Conservation (phyloP, 2,329 filamentous ascomycete species). For the Penicillium olsonii region DNA sequence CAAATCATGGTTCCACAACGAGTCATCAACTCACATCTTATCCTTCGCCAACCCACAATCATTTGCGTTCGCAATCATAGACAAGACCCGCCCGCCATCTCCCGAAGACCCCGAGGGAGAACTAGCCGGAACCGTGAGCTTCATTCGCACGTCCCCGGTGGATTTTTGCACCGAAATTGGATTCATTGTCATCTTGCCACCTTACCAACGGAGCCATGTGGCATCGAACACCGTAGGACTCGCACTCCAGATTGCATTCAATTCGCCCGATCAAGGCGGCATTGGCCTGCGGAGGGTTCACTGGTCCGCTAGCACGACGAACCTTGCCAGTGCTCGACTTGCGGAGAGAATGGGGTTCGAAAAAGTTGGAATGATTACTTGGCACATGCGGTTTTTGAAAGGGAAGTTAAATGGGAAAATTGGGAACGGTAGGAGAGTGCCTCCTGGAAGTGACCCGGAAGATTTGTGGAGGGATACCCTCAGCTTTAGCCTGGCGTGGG, state of each 20-base stretch:
- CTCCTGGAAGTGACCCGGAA: constrained; percentile 13
- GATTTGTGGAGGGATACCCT: constrained; percentile 24
- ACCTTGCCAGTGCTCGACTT: constrained; percentile 15
- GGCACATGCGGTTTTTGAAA: constrained; percentile 20
- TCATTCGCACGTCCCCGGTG: constrained; percentile 11
- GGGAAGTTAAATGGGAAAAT: constrained; percentile 15
- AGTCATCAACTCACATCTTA: constrained; percentile 7
- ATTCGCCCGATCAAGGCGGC: constrained; percentile 3
- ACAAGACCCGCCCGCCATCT: constrained; percentile 18
- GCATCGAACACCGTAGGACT: constrained; percentile 17
- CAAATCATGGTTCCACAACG: constrained; percentile 10
- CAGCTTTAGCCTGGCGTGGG: constrained; percentile 15
- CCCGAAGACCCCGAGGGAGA: constrained; percentile 19
- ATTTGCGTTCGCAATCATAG: constrained; percentile 21
- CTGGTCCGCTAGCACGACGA: constrained; percentile 18
- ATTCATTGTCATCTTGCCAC: constrained; percentile 21
- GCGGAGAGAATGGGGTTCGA: constrained; percentile 24
- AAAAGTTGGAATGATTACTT: constrained; percentile 12
- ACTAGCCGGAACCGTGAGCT: constrained; percentile 18
- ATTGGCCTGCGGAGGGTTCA: constrained; percentile 17
- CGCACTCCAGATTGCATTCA: constrained; percentile 12
- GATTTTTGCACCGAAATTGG: constrained; percentile 19
- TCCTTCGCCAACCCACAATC: constrained; percentile 20
- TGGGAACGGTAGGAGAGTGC: constrained; percentile 16
- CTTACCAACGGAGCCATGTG: constrained; percentile 20